A percentile compares a stretch with the other conserved stretches of the same genome.
Conservation (phyloP, 768 basidiomycete genomes). For the Vararia minispora region DNA sequence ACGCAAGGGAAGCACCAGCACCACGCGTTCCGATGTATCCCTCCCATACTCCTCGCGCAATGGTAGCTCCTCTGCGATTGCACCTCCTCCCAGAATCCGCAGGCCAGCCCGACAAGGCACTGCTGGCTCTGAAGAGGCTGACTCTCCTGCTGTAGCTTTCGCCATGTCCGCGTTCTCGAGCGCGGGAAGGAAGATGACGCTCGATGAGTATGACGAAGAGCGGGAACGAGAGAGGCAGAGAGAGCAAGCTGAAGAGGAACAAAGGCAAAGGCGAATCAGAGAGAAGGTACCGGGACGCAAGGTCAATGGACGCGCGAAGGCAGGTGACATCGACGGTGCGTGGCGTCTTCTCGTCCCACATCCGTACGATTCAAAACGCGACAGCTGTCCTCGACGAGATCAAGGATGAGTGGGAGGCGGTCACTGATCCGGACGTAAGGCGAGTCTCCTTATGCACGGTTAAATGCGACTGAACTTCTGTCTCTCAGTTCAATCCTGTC, state of each 20-base stretch:
- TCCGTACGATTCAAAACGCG: no score
- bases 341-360: conserved; percentile 5
- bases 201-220: conserved; percentile 43
- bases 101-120: conserved; percentile 4
- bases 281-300: conserved; percentile 54
- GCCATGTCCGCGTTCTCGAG: conserved; percentile 65
- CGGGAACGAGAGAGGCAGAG: conserved; percentile 46
- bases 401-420: conserved; percentile 83
- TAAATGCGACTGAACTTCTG: conserved; percentile 2
- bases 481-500: conserved; percentile 78
- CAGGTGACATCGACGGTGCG: conserved; percentile 82
- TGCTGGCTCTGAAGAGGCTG: conserved; percentile 9
- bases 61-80: conserved; percentile 5
- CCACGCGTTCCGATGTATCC: conserved; percentile 12
- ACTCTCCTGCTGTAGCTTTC: conserved; percentile 20
- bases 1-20: conserved; percentile 11
- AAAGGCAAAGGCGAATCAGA: conserved; percentile 57
- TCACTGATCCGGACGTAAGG: conserved; percentile 69
- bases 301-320: conserved; percentile 40
- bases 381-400: conserved; percentile 79
- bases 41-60: conserved; percentile 7
- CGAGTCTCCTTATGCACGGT: background rate
- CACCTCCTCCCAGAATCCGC: conserved; percentile 2
- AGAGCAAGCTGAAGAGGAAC: conserved; percentile 53
- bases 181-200: conserved; percentile 45